phyloP scores from a whole-genome alignment of 345 rosid genomes.

The Lenwebbia sp. region DNA sequence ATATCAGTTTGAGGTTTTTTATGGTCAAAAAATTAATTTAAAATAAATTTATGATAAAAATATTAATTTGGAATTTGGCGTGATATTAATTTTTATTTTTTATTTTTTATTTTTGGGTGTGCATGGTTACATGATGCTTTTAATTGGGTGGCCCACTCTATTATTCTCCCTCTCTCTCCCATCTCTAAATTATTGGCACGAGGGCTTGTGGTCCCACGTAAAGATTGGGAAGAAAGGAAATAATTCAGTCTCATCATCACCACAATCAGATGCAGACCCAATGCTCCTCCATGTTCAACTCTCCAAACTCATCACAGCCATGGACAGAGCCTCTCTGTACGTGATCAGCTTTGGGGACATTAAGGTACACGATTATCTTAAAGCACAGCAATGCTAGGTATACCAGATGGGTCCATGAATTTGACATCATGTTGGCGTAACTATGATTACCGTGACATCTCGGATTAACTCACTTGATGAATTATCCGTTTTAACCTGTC shows the following conservation, averaged over 20 bases:
- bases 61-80: too few species aligned
- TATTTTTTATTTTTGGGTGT: not conserved
- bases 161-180: not conserved
- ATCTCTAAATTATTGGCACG: not conserved
- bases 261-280: not conserved
- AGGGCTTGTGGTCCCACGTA: not conserved
- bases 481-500: too few species aligned
- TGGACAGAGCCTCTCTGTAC: not conserved
- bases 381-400: not conserved
- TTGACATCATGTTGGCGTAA: not conserved
- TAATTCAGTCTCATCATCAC: too few species aligned
- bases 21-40: too few species aligned
- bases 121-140: not conserved
- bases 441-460: not conserved
- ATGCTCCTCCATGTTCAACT: not conserved
- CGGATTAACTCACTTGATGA: too few species aligned
- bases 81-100: not conserved
- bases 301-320: not conserved
- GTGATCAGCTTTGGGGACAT: not conserved
- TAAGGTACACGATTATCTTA: not conserved
- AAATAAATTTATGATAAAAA: too few species aligned
- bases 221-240: not conserved
- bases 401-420: not conserved
- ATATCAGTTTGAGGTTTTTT: too few species aligned
- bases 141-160: not conserved